Conservation (phyloP, 306 rosid species). For the Sicyos baderoa region DNA sequence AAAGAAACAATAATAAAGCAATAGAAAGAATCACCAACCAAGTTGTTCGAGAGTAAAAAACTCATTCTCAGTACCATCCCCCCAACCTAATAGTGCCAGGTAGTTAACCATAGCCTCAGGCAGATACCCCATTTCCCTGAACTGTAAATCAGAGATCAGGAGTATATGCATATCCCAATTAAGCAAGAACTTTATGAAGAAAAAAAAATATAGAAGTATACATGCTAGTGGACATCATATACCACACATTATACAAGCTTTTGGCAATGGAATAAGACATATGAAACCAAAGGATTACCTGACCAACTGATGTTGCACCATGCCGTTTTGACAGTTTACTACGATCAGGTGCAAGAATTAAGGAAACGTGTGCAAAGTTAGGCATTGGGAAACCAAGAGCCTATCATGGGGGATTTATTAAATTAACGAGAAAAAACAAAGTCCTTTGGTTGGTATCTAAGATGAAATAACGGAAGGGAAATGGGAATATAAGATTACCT, state of each 20-base stretch:
- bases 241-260: not conserved
- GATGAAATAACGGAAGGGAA: constrained; percentile 5
- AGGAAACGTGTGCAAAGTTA: constrained; percentile 75
- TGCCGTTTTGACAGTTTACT: constrained; percentile 94
- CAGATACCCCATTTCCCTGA: constrained; percentile 93
- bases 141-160: constrained; percentile 38
- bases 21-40: constrained; percentile 43
- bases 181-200: constrained; percentile 1
- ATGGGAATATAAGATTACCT: constrained; percentile 34
- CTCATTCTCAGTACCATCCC: constrained; percentile 93
- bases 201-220: not conserved
- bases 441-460: not conserved
- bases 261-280: constrained; percentile 5
- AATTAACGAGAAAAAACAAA: constrained; percentile 22
- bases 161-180: not conserved
- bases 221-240: not conserved
- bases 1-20: not conserved
- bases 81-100: constrained; percentile 92
- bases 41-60: constrained; percentile 58
- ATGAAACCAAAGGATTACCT: constrained; percentile 34
- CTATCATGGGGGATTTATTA: constrained; percentile 31
- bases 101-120: constrained; percentile 92
- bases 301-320: constrained; percentile 98
- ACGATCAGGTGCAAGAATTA: constrained; percentile 92
- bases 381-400: constrained; percentile 80